Evolutionary conservation across 2,329 filamentous ascomycete genomes (phyloP).

Genomic region (Chaetomium sp.): DNA sequence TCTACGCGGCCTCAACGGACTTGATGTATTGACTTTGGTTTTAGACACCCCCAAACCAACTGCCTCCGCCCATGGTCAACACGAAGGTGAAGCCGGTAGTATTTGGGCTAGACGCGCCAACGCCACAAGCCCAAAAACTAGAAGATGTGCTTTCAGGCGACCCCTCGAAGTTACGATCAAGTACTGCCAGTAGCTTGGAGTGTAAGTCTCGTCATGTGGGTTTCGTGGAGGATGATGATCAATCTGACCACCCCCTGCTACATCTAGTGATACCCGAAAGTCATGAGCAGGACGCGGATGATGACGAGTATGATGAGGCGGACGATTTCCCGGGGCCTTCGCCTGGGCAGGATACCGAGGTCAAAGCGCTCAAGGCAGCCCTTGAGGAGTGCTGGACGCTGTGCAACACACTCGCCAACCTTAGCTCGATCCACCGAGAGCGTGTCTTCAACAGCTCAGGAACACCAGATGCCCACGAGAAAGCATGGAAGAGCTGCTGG

Average conservation of each 20-base stretch:
- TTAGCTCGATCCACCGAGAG: conserved; percentile 78
- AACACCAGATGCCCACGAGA: conserved; percentile 71
- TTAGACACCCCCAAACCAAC: conserved; percentile 37
- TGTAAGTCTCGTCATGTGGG: conserved; percentile 42
- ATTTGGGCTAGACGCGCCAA: conserved; percentile 63
- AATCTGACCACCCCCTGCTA: conserved; percentile 7
- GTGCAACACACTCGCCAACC: conserved; percentile 80
- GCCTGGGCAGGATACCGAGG: conserved; percentile 49
- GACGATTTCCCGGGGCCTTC: conserved; percentile 36
- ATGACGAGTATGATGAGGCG: conserved; percentile 49
- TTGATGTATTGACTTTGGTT: conserved; percentile 13
- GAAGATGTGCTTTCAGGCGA: conserved; percentile 59
- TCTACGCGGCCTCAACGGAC: background rate
- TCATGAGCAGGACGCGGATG: conserved; percentile 41
- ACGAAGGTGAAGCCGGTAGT: conserved; percentile 63
- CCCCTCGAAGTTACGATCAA: conserved; percentile 52
- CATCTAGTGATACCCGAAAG: conserved; percentile 44
- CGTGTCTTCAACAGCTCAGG: conserved; percentile 70
- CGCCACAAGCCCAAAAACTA: conserved; percentile 76
- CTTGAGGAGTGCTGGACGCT: conserved; percentile 88
- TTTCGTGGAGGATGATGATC: background rate
- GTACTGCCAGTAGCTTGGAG: conserved; percentile 69
- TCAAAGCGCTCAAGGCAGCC: conserved; percentile 64
- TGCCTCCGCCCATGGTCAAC: conserved; percentile 59
- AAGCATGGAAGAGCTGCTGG: conserved; percentile 93